Base-by-base conservation (phyloP, 2,329 filamentous ascomycete species). In the Trichoderma hamatum region DNA sequence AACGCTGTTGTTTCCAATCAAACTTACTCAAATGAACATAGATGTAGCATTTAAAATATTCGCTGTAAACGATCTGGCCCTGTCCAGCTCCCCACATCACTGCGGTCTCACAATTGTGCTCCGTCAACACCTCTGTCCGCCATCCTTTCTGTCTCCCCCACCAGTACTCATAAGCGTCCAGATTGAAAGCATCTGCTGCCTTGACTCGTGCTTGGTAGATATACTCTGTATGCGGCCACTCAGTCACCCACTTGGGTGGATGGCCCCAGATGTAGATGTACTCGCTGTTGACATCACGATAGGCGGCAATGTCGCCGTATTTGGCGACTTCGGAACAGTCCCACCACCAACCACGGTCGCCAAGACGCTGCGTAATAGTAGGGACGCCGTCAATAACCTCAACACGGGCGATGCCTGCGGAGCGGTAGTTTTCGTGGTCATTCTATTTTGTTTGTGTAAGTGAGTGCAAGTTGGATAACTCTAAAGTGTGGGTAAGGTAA, bases 221-320 rank as follows among this genome's bases (percentile, higher is more conserved):
- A 56, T 81, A 81, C 5, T 69, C 64, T 2, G 71, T 72, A 0
- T 60, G 69, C 0, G 74, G 72, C 36, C 74, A 77, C 5, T 75
- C 75, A 0, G 71, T 72, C 13, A 74, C 58, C 2, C 68, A 69
- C 10, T 77, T 80, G 3, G 80, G 80, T 5, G 81, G 76, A 24
- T 80, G 77, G n/a, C 79, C 80, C 59, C 78, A 76, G 6, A 77
- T 72, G 70, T 82, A 82, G 26, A 81, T 77, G 70, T 78, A 81
- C 3, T 79, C 77, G 49, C 78, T 80, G n/a, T 74, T 71, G 3
- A 77, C 76, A 39, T 82, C 80, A 3, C 76, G 75, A 65, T 82
- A 81, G 1, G 79, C 76, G 1, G 76, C 75, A 2, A 79, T 71
- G 59, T 82, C 80, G 28, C 81, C 81, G 43, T 81, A 82, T 9